Evolutionary conservation across 116 monocot species (phyloP), one percentile per base, ranked within the genome.

Genomic region (Zostera marina): DNA sequence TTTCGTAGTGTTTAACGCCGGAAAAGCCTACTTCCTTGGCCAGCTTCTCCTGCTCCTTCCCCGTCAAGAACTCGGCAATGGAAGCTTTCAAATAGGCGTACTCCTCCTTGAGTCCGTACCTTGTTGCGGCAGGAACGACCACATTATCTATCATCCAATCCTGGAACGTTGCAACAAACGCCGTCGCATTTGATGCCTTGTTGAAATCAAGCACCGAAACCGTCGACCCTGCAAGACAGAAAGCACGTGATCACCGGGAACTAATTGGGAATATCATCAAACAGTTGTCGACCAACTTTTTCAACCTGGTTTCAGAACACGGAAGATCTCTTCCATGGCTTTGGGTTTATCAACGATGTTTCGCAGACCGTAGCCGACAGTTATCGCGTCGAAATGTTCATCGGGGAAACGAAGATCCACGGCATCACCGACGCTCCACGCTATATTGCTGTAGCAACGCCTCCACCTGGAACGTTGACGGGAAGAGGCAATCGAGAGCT

Each of bases 291-390:
- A 1, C 0, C 5, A 32, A 32, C 32, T n/a, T n/a, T n/a, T n/a
- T 1, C 13, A 68, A 87, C 93, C 93, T 83, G 93, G 77, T 52
- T 87, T 93, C 9, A 93, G 70, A 73, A 93, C 93, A 60, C 93
- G 71, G 32, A 67, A 71, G 16, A 93, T 79, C 68, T 88, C 88
- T 58, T 73, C 52, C 81, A 93, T 72, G 23, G 84, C 83, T 79
- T 68, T 80, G 0, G 16, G 70, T 60, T 67, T 93, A 64, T 93
- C 84, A 11, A 78, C 53, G 40, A 93, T 26, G 63, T 93, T 93
- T 59, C 93, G 78, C 47, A 93, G 44, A 42, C 93, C 93, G 68
- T 81, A 93, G 42, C 88, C 84, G 67, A 88, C 66, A 44, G 93
- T 84, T 45, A 88, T 58, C 24, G 88, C 83, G 77, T 93, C 78